phyloP scores from a whole-genome alignment of 805 yeast genomes.

The Grigorovia yakushimaensis region DNA sequence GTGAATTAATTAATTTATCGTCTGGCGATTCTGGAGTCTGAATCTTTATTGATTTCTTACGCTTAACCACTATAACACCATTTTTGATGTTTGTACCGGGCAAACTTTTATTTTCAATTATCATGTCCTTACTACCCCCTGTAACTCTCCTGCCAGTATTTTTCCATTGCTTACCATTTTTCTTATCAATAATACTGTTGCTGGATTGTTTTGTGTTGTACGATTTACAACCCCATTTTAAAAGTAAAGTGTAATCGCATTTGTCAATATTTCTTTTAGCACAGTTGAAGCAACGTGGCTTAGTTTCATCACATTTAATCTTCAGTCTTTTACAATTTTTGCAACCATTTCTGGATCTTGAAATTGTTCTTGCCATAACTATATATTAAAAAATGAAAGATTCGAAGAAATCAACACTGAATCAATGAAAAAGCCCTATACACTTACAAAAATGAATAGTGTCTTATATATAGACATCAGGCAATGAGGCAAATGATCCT shows the following conservation, averaged over 20 bases:
- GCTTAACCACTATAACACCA: constrained; percentile 1
- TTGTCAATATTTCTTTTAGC: constrained; percentile 29
- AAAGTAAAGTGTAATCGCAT: constrained; percentile 56
- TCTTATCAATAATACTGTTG: constrained; percentile 13
- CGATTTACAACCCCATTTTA: constrained; percentile 69
- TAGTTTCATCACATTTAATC: constrained; percentile 60
- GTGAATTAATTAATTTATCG: neutral
- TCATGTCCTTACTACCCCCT: neutral
- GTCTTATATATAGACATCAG: too few relatives aligned
- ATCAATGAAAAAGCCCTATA: too few relatives aligned
- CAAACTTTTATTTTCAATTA: neutral
- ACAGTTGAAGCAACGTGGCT: constrained; percentile 56
- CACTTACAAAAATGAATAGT: too few relatives aligned
- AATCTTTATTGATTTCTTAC: neutral
- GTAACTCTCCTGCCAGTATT: neutral
- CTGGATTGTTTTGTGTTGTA: constrained; percentile 30
- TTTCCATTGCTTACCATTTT: neutral
- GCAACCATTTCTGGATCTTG: constrained; percentile 49
- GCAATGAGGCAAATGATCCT: too few relatives aligned
- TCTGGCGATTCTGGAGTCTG: neutral
- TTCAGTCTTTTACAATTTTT: constrained; percentile 51
- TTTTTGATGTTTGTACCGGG: constrained; percentile 1
- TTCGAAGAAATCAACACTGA: too few relatives aligned
- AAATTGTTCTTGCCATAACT: neutral
- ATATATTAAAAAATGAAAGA: too few relatives aligned